phyloP scores from a whole-genome alignment of 306 rosid species.

The Mucuna pruriens region DNA sequence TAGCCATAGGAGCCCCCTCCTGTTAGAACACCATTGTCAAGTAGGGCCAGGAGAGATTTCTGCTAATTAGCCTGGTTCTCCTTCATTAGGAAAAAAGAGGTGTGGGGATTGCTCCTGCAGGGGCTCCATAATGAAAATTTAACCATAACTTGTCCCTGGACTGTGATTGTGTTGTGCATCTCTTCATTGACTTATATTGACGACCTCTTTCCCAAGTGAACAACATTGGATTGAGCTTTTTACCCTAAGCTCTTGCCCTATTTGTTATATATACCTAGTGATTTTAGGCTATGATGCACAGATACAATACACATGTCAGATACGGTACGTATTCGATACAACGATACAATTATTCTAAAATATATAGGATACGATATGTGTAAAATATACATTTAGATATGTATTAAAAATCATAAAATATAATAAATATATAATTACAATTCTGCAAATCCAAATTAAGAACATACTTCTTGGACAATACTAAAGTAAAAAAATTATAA shows the following conservation, averaged over 20 bases:
- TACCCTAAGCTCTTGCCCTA: not conserved
- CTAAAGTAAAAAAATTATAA: too few relatives aligned
- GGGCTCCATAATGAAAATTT: not conserved
- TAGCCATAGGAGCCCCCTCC: not conserved
- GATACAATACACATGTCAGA: too few relatives aligned
- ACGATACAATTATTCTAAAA: too few relatives aligned
- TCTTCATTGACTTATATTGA: not conserved
- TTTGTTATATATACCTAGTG: not conserved
- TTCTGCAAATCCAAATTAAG: too few relatives aligned
- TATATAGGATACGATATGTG: too few relatives aligned
- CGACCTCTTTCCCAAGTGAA: constrained; percentile 15
- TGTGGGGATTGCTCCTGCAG: not conserved
- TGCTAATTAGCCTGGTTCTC: not conserved
- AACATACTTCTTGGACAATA: too few relatives aligned
- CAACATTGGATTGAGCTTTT: not conserved
- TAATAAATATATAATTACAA: too few relatives aligned
- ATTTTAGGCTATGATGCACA: too few relatives aligned
- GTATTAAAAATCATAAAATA: too few relatives aligned
- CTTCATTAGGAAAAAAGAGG: not conserved
- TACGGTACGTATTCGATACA: too few relatives aligned
- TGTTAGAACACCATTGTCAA: not conserved
- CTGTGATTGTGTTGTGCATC: not conserved
- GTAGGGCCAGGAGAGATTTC: not conserved
- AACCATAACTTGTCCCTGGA: not conserved
- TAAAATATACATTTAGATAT: too few relatives aligned